Evolutionary conservation across 2,329 filamentous ascomycete genomes (phyloP).

Genomic region (Penicillium frequentans): DNA sequence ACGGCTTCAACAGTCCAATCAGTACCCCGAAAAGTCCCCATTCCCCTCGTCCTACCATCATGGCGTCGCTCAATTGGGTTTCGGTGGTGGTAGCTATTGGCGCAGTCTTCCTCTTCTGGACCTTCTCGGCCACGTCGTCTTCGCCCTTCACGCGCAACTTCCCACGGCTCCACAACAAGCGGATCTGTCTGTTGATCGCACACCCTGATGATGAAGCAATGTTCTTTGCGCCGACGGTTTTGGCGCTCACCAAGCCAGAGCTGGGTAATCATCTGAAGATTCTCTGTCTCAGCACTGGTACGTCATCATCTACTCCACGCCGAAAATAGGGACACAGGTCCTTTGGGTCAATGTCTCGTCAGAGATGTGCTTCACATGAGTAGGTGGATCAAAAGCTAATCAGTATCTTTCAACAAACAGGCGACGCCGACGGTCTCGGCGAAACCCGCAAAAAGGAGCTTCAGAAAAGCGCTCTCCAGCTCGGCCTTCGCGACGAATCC

Average conservation of each 20-base stretch:
- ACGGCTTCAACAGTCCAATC: not conserved
- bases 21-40: not conserved
- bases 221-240: conserved; percentile 92
- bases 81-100: conserved; percentile 38
- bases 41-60: conserved; percentile 11
- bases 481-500: conserved; percentile 72
- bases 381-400: not conserved
- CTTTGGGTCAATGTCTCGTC: not conserved
- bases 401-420: conserved; percentile 40
- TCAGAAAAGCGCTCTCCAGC: conserved; percentile 70
- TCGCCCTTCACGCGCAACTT: conserved; percentile 41
- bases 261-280: conserved; percentile 92
- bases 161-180: conserved; percentile 73
- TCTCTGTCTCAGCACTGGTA: conserved; percentile 84
- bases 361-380: not conserved
- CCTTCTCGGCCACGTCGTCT: conserved; percentile 40
- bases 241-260: conserved; percentile 77
- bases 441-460: conserved; percentile 81
- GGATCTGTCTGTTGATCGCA: conserved; percentile 88
- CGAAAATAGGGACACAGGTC: not conserved
- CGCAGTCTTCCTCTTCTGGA: conserved; percentile 46
- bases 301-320: conserved; percentile 11
- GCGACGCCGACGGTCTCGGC: conserved; percentile 84
- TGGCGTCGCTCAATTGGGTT: conserved; percentile 23
- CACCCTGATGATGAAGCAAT: conserved; percentile 99